These are phyloP conservation scores for Hirschioporus abietinus DNA, from an alignment of 768 basidiomycete genomes.

Conservation along the genomic window DNA sequence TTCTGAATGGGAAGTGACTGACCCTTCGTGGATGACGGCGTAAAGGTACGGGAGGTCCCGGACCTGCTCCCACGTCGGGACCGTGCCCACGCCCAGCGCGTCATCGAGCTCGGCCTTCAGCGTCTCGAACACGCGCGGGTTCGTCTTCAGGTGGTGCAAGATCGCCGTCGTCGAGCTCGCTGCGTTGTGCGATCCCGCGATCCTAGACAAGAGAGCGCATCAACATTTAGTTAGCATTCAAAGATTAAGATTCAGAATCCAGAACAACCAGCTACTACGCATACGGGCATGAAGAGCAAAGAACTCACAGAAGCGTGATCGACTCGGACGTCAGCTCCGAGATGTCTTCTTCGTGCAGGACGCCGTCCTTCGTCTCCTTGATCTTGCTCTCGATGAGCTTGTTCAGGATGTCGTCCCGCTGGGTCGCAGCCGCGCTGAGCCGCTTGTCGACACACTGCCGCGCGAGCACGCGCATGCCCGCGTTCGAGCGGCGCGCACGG, in stretches of 20 bases:
- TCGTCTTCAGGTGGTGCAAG: constrained; percentile 10
- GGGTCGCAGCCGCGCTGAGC: constrained; percentile 12
- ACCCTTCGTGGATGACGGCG: constrained; percentile 7
- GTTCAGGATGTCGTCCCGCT: constrained; percentile 24
- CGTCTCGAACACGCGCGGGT: constrained; percentile 8
- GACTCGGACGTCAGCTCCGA: constrained; percentile 24
- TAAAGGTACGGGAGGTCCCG: constrained; percentile 5
- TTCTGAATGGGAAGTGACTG: neutral
- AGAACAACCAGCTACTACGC: too few relatives aligned
- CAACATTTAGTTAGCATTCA: too few relatives aligned
- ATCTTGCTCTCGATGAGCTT: constrained; percentile 20
- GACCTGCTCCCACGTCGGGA: constrained; percentile 2
- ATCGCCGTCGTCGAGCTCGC: constrained; percentile 27
- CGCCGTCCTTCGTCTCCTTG: constrained; percentile 9
- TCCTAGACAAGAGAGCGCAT: too few relatives aligned
- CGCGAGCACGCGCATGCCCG: constrained; percentile 19
- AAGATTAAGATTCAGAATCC: too few relatives aligned
- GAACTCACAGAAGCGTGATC: constrained; percentile 20
- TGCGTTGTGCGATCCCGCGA: constrained; percentile 31
- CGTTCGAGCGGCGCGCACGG: constrained; percentile 19
- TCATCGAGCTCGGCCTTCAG: constrained; percentile 12
- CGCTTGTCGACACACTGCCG: constrained; percentile 22
- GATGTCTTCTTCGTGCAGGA: constrained; percentile 17
- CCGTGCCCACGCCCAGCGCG: constrained; percentile 1
- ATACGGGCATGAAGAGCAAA: too few relatives aligned